These are phyloP conservation scores for Phyllachora maydis DNA, from an alignment of 2,329 filamentous ascomycete species.

Conservation along the genomic window DNA sequence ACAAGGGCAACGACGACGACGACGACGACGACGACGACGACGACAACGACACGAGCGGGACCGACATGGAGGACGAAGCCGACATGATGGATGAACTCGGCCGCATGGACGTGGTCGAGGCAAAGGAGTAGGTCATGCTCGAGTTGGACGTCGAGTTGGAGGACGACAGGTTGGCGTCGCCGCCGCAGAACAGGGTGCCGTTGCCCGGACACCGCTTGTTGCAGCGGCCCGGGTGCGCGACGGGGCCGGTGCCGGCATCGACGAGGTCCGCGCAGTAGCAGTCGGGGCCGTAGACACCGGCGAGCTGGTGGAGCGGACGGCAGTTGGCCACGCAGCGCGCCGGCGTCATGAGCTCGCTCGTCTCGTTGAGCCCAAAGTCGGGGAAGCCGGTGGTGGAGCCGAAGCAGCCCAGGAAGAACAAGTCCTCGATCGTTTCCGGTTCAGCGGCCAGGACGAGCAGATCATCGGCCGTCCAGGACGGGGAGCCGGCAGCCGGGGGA, in stretches of 20 bases:
- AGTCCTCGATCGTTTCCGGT: background rate
- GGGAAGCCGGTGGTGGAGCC: background rate
- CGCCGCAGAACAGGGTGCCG: constrained; percentile 18
- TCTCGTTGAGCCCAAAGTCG: background rate
- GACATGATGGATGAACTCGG: too few species aligned
- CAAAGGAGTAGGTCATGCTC: too few species aligned
- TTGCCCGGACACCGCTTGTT: constrained; percentile 19
- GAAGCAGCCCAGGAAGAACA: background rate
- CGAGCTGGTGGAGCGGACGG: background rate
- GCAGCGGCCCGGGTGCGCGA: constrained; percentile 12
- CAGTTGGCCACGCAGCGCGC: background rate
- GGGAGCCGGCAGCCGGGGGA: background rate
- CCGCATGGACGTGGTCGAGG: too few species aligned
- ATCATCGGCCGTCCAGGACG: background rate
- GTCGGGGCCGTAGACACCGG: background rate
- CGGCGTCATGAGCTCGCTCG: background rate
- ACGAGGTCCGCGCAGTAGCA: constrained; percentile 24
- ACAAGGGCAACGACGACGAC: too few species aligned
- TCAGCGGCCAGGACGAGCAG: background rate
- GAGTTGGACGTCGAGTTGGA: too few species aligned
- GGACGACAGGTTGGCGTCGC: too few species aligned
- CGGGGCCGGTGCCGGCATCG: constrained; percentile 16
- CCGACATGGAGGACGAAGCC: too few species aligned
- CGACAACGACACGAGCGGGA: too few species aligned
- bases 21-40: too few species aligned